phyloP scores from a whole-genome alignment of 2,329 filamentous ascomycete genomes.

The Fusarium robinianum region DNA sequence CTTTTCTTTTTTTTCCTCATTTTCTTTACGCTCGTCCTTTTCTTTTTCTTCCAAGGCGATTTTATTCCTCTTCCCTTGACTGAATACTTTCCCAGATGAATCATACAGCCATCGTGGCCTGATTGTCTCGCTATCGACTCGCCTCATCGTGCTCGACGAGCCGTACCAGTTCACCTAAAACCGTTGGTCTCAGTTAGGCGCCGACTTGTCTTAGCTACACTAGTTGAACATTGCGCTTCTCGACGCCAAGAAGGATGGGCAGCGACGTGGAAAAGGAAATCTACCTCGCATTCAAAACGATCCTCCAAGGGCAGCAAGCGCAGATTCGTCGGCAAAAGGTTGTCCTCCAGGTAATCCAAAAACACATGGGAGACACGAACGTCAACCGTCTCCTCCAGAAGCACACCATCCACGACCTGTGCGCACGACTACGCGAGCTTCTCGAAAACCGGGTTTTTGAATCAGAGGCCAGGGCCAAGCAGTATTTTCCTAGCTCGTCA shows the following conservation, averaged over 20 bases:
- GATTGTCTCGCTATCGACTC: too few species aligned
- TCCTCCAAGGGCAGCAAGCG: neutral
- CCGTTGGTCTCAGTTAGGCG: too few species aligned
- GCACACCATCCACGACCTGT: neutral
- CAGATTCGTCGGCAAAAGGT: accelerated
- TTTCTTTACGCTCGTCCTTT: too few species aligned
- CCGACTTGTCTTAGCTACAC: too few species aligned
- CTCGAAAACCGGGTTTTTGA: neutral
- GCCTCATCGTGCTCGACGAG: too few species aligned
- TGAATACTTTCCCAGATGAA: too few species aligned
- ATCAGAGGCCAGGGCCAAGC: neutral
- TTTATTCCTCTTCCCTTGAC: too few species aligned
- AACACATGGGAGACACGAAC: neutral
- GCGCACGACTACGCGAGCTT: accelerated
- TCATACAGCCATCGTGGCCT: too few species aligned
- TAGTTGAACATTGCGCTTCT: neutral
- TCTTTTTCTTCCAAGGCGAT: too few species aligned
- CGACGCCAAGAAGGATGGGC: neutral
- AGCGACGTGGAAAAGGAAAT: neutral
- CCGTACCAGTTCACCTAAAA: too few species aligned
- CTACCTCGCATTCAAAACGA: conserved; percentile 1
- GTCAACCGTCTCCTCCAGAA: neutral
- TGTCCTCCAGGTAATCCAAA: neutral
- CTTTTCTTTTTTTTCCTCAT: too few species aligned
- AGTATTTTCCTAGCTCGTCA: neutral